These are phyloP conservation scores for Chlamydomonas asymmetrica DNA, from an alignment of 139 green algal genomes.

Conservation along the genomic window DNA sequence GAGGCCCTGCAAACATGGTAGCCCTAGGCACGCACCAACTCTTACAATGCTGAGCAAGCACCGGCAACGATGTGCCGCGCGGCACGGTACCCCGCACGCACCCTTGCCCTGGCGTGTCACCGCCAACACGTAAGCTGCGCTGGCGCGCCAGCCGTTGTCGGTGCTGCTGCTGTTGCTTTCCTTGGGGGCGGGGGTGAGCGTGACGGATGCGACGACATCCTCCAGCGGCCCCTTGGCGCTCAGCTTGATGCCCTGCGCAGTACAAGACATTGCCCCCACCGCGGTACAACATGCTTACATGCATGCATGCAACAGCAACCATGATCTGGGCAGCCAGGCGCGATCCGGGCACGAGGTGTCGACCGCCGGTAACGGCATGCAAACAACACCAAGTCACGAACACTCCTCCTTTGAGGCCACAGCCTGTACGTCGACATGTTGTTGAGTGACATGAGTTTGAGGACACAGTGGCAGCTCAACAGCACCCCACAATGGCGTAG, in stretches of 20 bases:
- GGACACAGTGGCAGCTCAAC: neutral
- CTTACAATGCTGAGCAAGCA: too few relatives aligned
- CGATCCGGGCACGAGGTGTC: too few relatives aligned
- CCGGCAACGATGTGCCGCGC: too few relatives aligned
- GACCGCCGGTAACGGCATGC: too few relatives aligned
- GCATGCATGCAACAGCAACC: neutral
- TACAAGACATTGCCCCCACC: neutral
- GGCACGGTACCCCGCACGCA: too few relatives aligned
- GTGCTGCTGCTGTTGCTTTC: neutral
- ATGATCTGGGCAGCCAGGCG: neutral
- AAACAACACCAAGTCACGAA: too few relatives aligned
- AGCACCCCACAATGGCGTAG: neutral
- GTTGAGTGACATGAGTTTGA: neutral
- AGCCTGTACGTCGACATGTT: neutral
- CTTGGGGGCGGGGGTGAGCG: neutral
- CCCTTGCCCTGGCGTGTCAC: too few relatives aligned
- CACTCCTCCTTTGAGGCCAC: neutral
- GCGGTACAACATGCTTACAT: neutral
- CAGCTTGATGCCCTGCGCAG: constrained; percentile 52
- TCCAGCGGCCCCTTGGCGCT: neutral
- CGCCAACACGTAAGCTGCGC: too few relatives aligned
- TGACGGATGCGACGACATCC: constrained; percentile 42
- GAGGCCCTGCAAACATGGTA: too few relatives aligned
- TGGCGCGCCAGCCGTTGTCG: too few relatives aligned
- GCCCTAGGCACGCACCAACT: too few relatives aligned